Evolutionary conservation across 2,329 filamentous ascomycete species (phyloP), one percentile per base, ranked within the genome.

Genomic region (Xylaria sp.): DNA sequence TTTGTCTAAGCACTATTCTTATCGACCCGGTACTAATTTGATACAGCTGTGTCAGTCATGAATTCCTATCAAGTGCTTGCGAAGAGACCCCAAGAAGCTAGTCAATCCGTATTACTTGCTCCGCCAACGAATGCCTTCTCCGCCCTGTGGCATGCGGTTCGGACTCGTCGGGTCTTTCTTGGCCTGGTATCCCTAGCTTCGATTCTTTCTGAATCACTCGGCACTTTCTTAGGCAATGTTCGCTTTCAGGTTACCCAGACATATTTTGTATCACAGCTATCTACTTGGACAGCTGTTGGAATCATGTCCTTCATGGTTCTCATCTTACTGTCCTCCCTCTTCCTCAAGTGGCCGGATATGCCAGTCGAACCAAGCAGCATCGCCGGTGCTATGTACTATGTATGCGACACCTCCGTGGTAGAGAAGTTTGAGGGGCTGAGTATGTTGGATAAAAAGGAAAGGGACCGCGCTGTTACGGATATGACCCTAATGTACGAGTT

Each of bases 171-270:
- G 15, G 1, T 39, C 17, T 68, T 65, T 7, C 54, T 68, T n/a
- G 66, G 57, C 6, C 0, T 45, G 2, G 61, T 68, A 25, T 58
- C 51, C 10, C 42, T 68, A n/a, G 58, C 62, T 17, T 65, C 62
- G 6, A 50, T 68, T 17, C 27, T 62, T 15, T 66, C 67, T 6
- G 36, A 61, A 20, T 62, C 33, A 2, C 66, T 68, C 5, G 25
- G 79, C 1, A 73, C 82, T 29, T 75, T 79, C 39, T 75, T 82
- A 0, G 73, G 77, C 69, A 80, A 80, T 63, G 74, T 82, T 13
- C 79, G 79, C 0, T 81, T 76, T 70, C 77, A 76, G 1, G 71
- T 78, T 11, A 78, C 76, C 22, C 77, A 79, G 67, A 79, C 78
- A 5, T 78, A 71, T 36, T 61, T 75, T 2, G 74, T 78, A 1